A percentile compares a stretch with the other conserved stretches of the same genome.
Conservation (phyloP, 2,329 filamentous ascomycete species). For the Verticillium isaacii region DNA sequence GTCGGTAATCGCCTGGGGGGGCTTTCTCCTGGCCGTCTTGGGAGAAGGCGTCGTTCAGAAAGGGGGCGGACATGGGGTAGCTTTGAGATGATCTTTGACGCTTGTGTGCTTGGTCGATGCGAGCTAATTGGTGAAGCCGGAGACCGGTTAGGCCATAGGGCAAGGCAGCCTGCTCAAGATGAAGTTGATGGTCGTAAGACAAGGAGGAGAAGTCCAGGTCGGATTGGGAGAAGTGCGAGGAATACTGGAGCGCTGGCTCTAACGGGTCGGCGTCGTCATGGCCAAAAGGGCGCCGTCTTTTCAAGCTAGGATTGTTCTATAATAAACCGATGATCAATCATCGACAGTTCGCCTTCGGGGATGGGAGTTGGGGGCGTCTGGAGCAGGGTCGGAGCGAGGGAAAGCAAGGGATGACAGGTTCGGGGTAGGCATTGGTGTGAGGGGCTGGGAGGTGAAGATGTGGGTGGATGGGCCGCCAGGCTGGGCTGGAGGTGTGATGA, state of each 20-base stretch:
- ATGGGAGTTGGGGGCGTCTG: constrained; percentile 14
- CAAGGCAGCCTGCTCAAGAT: constrained; percentile 21
- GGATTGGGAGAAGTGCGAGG: constrained; percentile 18
- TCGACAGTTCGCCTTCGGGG: constrained; percentile 9
- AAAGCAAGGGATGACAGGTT: constrained; percentile 19
- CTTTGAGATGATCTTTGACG: constrained; percentile 23
- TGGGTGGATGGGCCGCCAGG: not conserved
- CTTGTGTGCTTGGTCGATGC: constrained; percentile 18
- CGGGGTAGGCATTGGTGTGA: not conserved
- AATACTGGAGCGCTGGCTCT: constrained; percentile 28
- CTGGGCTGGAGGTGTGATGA: constrained; percentile 17
- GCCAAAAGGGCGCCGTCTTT: constrained; percentile 38
- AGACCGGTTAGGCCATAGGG: constrained; percentile 26
- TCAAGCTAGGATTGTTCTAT: constrained; percentile 29
- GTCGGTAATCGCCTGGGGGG: constrained; percentile 9
- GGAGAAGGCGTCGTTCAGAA: constrained; percentile 16
- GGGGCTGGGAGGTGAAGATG: not conserved
- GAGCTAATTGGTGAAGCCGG: constrained; percentile 20
- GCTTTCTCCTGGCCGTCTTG: constrained; percentile 27
- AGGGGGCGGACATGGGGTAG: constrained; percentile 24
- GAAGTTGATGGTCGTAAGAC: constrained; percentile 18
- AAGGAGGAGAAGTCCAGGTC: constrained; percentile 18
- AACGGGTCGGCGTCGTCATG: constrained; percentile 27
- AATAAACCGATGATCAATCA: constrained; percentile 28
- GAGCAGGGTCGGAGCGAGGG: constrained; percentile 18